A percentile compares a stretch with the other conserved stretches of the same genome.
Conservation (phyloP, 192 early-diverging fungal species). For the Coemansia umbellata region DNA sequence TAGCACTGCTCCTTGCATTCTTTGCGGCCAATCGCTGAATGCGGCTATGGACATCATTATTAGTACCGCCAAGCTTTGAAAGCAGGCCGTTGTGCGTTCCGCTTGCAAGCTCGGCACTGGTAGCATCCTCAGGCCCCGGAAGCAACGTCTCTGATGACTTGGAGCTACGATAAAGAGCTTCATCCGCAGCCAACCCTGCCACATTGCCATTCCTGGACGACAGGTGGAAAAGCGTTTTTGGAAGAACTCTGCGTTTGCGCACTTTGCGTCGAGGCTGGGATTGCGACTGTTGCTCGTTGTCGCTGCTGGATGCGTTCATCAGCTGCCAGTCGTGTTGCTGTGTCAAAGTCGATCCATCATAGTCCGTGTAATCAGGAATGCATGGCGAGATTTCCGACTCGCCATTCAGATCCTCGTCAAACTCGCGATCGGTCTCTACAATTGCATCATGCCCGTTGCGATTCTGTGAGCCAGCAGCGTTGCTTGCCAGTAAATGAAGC, state of each 20-base stretch:
- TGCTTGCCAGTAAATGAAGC: slow-evolving; percentile 31
- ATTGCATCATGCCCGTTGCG: slow-evolving; percentile 13
- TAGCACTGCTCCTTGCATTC: neutral
- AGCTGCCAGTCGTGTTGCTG: slow-evolving; percentile 48
- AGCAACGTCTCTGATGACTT: slow-evolving; percentile 30
- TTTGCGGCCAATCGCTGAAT: neutral
- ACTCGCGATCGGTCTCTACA: slow-evolving; percentile 4
- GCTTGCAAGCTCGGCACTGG: neutral
- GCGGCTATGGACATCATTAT: neutral
- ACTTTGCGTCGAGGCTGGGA: slow-evolving; percentile 32
- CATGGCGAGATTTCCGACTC: neutral
- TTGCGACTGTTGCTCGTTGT: slow-evolving; percentile 22
- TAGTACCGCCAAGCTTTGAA: too few relatives aligned
- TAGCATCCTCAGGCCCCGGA: neutral
- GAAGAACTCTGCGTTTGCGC: slow-evolving; percentile 50
- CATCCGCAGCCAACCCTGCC: slow-evolving; percentile 6
- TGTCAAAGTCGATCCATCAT: slow-evolving; percentile 48
- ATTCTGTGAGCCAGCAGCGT: slow-evolving; percentile 4
- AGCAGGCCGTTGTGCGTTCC: too few relatives aligned
- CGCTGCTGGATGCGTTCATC: slow-evolving; percentile 45
- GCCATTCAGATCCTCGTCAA: neutral
- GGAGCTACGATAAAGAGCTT: slow-evolving; percentile 5
- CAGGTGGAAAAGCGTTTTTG: slow-evolving; percentile 29
- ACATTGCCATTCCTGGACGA: slow-evolving; percentile 6
- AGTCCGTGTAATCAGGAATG: slow-evolving; percentile 25